Evolutionary conservation across 768 basidiomycete genomes (phyloP).

Genomic region (Cystofilobasidium macerans): DNA sequence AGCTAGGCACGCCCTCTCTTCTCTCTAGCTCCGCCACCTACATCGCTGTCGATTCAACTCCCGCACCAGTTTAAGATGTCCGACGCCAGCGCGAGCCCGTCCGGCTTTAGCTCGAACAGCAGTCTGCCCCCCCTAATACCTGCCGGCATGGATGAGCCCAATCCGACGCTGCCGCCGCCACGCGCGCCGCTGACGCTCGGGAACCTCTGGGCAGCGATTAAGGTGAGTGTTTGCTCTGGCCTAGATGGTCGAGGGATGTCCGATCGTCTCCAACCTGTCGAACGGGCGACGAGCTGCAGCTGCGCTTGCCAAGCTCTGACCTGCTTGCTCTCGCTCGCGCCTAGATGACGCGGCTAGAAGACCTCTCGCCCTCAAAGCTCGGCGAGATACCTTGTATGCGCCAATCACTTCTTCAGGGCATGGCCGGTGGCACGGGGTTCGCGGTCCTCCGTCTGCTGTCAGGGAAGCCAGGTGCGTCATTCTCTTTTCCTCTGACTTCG

Average conservation of each 20-base stretch:
- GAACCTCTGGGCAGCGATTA: slow-evolving; percentile 19
- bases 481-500: neutral
- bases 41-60: too few species aligned
- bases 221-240: neutral
- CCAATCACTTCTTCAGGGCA: slow-evolving; percentile 17
- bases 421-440: slow-evolving; percentile 12
- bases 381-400: slow-evolving; percentile 22
- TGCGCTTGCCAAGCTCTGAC: neutral
- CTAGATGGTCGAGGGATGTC: too few species aligned
- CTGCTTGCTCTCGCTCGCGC: neutral
- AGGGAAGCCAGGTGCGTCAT: slow-evolving; percentile 9
- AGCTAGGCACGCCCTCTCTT: too few species aligned
- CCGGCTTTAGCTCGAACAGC: neutral
- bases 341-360: slow-evolving; percentile 13
- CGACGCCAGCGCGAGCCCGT: neutral
- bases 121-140: neutral
- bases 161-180: slow-evolving; percentile 12
- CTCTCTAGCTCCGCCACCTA: too few species aligned
- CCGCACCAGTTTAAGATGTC: too few species aligned
- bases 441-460: slow-evolving; percentile 6
- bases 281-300: neutral
- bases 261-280: too few species aligned
- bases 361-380: slow-evolving; percentile 9
- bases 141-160: slow-evolving; percentile 12
- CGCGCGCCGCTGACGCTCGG: slow-evolving; percentile 3